These are phyloP conservation scores for Serpula lacrymans DNA, from an alignment of 768 basidiomycete genomes.

Conservation along the genomic window DNA sequence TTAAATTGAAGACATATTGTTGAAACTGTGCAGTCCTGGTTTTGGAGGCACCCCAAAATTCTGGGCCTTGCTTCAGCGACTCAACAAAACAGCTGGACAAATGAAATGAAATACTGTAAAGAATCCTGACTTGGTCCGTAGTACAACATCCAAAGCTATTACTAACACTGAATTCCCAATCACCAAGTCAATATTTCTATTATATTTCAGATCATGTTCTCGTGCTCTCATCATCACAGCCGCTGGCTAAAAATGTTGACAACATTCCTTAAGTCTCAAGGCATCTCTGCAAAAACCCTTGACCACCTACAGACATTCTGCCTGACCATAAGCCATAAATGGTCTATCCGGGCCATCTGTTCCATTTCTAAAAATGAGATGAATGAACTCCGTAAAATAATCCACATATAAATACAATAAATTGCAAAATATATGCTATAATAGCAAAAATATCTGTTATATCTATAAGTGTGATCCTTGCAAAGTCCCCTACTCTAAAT, in stretches of 20 bases:
- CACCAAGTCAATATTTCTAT: neutral
- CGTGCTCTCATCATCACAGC: neutral
- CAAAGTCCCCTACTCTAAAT: too few relatives aligned
- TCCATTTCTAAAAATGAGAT: too few relatives aligned
- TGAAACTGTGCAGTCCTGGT: slow-evolving; percentile 1
- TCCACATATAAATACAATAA: too few relatives aligned
- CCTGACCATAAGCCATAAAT: slow-evolving; percentile 5
- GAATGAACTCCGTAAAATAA: too few relatives aligned
- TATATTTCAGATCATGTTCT: neutral
- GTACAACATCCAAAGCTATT: too few relatives aligned
- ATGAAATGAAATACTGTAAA: slow-evolving; percentile 10
- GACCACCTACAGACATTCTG: slow-evolving; percentile 1
- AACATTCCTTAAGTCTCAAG: neutral
- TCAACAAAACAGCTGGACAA: slow-evolving; percentile 8
- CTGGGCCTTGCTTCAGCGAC: slow-evolving; percentile 6
- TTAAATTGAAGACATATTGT: slow-evolving; percentile 8
- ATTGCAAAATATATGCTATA: too few relatives aligned
- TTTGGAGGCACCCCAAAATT: slow-evolving; percentile 8
- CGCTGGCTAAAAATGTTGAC: neutral
- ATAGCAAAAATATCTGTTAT: too few relatives aligned
- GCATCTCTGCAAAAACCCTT: slow-evolving; percentile 1
- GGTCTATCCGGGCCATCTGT: neutral
- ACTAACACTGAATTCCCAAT: neutral
- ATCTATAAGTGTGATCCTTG: too few relatives aligned
- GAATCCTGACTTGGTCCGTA: slow-evolving; percentile 16